Conservation (phyloP, 2,329 filamentous ascomycete species). For the Epichloe amarillans region DNA sequence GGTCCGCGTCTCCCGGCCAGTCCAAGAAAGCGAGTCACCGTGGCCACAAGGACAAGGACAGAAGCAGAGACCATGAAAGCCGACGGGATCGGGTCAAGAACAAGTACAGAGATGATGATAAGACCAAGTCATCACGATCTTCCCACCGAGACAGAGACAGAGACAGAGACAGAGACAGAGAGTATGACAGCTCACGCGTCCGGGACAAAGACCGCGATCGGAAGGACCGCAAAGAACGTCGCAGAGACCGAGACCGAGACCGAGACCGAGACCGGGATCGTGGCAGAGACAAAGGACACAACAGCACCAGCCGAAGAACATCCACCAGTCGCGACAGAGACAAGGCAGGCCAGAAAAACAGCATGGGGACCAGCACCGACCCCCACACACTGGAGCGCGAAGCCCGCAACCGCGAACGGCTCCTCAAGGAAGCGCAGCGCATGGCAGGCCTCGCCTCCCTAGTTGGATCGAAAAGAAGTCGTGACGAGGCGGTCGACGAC, state of each 20-base stretch:
- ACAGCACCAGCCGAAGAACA: constrained; percentile 21
- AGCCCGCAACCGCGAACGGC: constrained; percentile 49
- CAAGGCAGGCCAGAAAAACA: constrained; percentile 13
- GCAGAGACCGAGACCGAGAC: constrained; percentile 19
- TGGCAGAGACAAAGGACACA: constrained; percentile 14
- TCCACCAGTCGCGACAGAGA: constrained; percentile 24
- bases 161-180: constrained; percentile 25
- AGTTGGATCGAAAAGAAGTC: constrained; percentile 34
- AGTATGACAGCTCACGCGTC: constrained; percentile 22
- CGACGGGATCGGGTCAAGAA: constrained; percentile 30
- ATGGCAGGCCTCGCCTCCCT: constrained; percentile 40
- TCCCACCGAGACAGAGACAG: constrained; percentile 27
- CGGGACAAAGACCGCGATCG: constrained; percentile 23
- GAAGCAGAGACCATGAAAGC: constrained; percentile 37
- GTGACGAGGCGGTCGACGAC: constrained; percentile 30
- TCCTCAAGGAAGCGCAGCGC: constrained; percentile 55
- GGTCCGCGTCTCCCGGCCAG: constrained; percentile 51
- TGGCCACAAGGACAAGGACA: constrained; percentile 43
- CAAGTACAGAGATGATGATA: constrained; percentile 30
- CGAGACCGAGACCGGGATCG: constrained; percentile 10
- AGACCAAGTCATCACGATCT: constrained; percentile 25
- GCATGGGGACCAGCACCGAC: constrained; percentile 23
- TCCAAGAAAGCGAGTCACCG: constrained; percentile 44
- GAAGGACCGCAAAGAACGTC: constrained; percentile 25
- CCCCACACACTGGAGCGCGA: constrained; percentile 60